phyloP scores from a whole-genome alignment of 2,329 filamentous ascomycete genomes.

The Biscogniauxia mediterranea region DNA sequence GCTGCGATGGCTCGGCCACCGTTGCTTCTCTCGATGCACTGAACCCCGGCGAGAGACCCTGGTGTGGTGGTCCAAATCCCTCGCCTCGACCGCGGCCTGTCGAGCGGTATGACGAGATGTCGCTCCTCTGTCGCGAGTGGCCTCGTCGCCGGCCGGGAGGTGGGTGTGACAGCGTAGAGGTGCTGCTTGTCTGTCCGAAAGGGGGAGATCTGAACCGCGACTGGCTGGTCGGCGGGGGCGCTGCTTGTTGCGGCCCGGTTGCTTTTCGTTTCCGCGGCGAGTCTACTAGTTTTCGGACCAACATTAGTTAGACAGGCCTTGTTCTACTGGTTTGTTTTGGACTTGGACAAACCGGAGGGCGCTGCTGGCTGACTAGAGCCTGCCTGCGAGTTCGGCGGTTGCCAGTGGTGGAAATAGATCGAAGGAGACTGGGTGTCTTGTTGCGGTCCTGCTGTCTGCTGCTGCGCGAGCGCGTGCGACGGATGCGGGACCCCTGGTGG shows the following conservation, averaged over 20 bases:
- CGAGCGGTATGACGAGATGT: constrained; percentile 52
- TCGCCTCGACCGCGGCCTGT: constrained; percentile 38
- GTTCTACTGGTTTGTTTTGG: constrained; percentile 44
- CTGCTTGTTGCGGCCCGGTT: constrained; percentile 50
- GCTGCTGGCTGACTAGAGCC: constrained; percentile 66
- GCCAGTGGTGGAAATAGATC: constrained; percentile 92
- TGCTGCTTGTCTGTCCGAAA: constrained; percentile 47
- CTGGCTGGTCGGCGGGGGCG: constrained; percentile 45
- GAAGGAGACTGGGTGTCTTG: constrained; percentile 67
- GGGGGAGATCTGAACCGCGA: constrained; percentile 52
- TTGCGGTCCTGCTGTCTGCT: constrained; percentile 52
- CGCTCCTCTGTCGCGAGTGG: constrained; percentile 65
- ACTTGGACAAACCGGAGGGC: constrained; percentile 69
- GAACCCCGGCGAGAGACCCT: constrained; percentile 39
- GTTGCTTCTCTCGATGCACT: constrained; percentile 35
- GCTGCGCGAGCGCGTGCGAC: constrained; percentile 49
- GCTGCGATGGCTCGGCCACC: constrained; percentile 31
- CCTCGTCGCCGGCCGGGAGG: constrained; percentile 54
- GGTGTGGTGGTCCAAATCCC: constrained; percentile 32
- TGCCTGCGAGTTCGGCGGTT: constrained; percentile 69
- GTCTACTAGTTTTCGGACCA: constrained; percentile 61
- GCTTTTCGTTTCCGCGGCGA: constrained; percentile 87
- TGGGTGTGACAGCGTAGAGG: constrained; percentile 51
- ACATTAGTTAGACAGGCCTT: constrained; percentile 41
- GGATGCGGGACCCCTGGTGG: constrained; percentile 39